These are phyloP conservation scores for Penicillium freii DNA, from an alignment of 2,329 filamentous ascomycete genomes.

Conservation along the genomic window DNA sequence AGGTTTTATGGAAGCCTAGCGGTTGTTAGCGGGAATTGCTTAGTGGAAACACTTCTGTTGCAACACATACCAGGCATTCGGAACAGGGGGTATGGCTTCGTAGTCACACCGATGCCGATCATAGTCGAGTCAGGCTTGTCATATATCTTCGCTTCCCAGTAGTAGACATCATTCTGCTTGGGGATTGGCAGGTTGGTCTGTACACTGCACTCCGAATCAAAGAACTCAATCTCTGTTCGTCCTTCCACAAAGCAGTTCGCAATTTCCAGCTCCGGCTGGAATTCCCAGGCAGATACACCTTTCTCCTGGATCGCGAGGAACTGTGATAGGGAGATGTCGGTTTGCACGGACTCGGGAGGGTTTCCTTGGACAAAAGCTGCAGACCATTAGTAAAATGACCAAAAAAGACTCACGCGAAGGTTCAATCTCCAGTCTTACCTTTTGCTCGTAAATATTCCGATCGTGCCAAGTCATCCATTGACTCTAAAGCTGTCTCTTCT, in stretches of 20 bases:
- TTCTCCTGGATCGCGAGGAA: constrained; percentile 99
- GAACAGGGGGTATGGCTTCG: constrained; percentile 95
- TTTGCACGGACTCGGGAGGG: constrained; percentile 90
- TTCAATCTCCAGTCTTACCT: constrained; percentile 55
- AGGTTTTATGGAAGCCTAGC: constrained; percentile 84
- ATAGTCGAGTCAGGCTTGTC: constrained; percentile 89
- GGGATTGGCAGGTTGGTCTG: constrained; percentile 95
- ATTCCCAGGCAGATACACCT: constrained; percentile 99
- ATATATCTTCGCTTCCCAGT: constrained; percentile 98
- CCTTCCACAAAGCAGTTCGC: constrained; percentile 98
- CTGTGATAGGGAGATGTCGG: constrained; percentile 95
- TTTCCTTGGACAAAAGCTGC: constrained; percentile 90
- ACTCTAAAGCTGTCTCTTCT: constrained; percentile 90
- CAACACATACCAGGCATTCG: constrained; percentile 74
- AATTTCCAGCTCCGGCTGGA: constrained; percentile 97
- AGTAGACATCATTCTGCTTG: constrained; percentile 99
- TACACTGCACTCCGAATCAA: constrained; percentile 95
- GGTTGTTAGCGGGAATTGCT: constrained; percentile 11
- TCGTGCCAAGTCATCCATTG: constrained; percentile 89
- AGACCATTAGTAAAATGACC: constrained; percentile 2
- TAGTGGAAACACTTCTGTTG: background rate
- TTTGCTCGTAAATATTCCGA: constrained; percentile 93
- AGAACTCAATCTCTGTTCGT: constrained; percentile 97
- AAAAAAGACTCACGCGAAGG: background rate
- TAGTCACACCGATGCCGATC: constrained; percentile 89